These are phyloP conservation scores for Basipetospora chlamydospora DNA, from an alignment of 2,329 filamentous ascomycete genomes.

Conservation along the genomic window DNA sequence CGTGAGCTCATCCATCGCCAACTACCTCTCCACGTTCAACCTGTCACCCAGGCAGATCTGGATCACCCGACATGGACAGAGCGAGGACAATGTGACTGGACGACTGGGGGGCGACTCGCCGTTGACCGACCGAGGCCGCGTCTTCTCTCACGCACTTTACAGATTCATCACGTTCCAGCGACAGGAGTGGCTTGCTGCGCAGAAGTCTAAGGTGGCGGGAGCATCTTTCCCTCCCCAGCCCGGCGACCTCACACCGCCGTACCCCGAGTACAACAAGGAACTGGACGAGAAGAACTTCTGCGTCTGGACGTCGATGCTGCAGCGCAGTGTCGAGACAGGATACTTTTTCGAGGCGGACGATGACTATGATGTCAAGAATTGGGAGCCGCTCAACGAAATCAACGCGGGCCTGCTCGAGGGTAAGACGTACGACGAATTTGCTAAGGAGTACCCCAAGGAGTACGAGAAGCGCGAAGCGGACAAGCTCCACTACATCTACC, in stretches of 20 bases:
- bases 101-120: conserved; percentile 86
- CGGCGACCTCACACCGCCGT: conserved; percentile 86
- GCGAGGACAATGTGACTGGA: conserved; percentile 69
- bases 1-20: conserved; percentile 79
- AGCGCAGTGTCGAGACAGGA: conserved; percentile 74
- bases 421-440: conserved; percentile 86
- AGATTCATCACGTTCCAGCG: conserved; percentile 73
- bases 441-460: conserved; percentile 62
- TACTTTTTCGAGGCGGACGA: conserved; percentile 83
- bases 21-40: conserved; percentile 94
- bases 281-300: conserved; percentile 80
- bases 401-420: conserved; percentile 89
- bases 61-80: conserved; percentile 94
- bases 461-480: conserved; percentile 66
- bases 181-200: conserved; percentile 67
- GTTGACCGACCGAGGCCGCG: conserved; percentile 64
- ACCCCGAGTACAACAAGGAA: conserved; percentile 64
- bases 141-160: conserved; percentile 67
- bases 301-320: conserved; percentile 96
- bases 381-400: conserved; percentile 95
- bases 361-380: conserved; percentile 91
- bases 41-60: conserved; percentile 90
- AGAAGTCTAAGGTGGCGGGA: conserved; percentile 61
- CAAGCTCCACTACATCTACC: conserved; percentile 94
- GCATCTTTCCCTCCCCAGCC: conserved; percentile 79